These are phyloP conservation scores for Plectosphaerella sp. DNA, from an alignment of 2,329 filamentous ascomycete genomes.

Conservation along the genomic window DNA sequence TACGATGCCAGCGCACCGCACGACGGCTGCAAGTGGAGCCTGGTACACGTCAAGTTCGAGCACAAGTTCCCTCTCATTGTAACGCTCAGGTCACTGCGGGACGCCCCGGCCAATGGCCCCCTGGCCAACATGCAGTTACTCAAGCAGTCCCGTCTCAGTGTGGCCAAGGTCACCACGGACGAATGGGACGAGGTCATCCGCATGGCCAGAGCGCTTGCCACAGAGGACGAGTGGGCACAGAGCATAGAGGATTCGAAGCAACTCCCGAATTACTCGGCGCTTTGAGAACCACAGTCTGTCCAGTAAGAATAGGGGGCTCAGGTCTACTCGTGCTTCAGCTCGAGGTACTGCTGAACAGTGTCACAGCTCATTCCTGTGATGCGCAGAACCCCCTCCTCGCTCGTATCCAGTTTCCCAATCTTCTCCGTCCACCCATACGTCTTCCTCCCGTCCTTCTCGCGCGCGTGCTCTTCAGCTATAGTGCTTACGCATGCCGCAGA, in stretches of 20 bases:
- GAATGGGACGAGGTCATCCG: constrained; percentile 52
- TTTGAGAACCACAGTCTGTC: background rate
- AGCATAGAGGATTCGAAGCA: constrained; percentile 7
- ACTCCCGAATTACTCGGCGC: constrained; percentile 7
- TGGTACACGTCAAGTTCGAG: constrained; percentile 84
- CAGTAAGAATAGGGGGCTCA: background rate
- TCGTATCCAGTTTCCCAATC: constrained; percentile 14
- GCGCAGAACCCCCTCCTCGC: constrained; percentile 14
- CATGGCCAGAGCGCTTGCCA: constrained; percentile 8
- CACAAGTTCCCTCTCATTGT: constrained; percentile 64
- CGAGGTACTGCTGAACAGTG: constrained; percentile 5
- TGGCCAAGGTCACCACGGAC: constrained; percentile 58
- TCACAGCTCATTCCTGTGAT: constrained; percentile 16
- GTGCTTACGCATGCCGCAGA: constrained; percentile 12
- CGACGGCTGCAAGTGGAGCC: constrained; percentile 64
- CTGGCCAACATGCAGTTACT: constrained; percentile 78
- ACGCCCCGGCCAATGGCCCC: constrained; percentile 58
- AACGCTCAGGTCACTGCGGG: constrained; percentile 66
- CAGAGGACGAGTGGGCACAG: constrained; percentile 8
- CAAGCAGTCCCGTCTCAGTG: constrained; percentile 77
- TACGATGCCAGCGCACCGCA: constrained; percentile 71
- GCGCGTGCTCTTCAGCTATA: constrained; percentile 17
- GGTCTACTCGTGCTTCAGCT: background rate
- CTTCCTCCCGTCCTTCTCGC: constrained; percentile 15
- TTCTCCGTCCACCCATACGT: constrained; percentile 16